Evolutionary conservation across 2,329 filamentous ascomycete genomes (phyloP).

Genomic region (Fusarium foetens): DNA sequence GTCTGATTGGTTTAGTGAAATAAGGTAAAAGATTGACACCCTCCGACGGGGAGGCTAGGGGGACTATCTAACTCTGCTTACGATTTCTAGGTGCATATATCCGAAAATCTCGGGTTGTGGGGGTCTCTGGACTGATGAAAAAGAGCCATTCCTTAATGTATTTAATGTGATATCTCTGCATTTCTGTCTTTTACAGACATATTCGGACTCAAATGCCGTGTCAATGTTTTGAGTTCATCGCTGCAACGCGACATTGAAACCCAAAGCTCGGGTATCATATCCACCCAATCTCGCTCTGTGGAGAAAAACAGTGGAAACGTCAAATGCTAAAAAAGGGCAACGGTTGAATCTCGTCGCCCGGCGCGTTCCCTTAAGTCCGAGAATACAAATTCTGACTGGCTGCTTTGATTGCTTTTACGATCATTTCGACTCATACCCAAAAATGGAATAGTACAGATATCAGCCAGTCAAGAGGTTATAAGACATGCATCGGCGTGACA

Average conservation of each 20-base stretch:
- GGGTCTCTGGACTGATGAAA: background rate
- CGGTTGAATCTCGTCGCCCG: background rate
- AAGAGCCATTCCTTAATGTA: background rate
- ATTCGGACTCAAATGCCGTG: background rate
- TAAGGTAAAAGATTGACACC: constrained; percentile 16
- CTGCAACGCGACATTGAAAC: constrained; percentile 10
- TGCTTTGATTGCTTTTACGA: background rate
- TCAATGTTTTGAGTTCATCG: background rate
- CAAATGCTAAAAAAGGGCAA: constrained; percentile 2
- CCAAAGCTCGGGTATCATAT: constrained; percentile 18
- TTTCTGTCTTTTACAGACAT: background rate
- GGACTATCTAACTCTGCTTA: background rate
- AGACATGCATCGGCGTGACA: constrained; percentile 13
- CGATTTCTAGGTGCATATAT: background rate
- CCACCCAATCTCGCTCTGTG: constrained; percentile 27
- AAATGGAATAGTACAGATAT: background rate
- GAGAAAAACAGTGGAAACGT: constrained; percentile 3
- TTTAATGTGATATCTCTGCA: too few species aligned
- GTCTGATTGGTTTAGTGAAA: constrained; percentile 11
- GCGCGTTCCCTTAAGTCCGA: constrained; percentile 2
- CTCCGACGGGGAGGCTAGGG: background rate
- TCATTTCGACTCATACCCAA: constrained; percentile 18
- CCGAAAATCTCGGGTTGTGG: background rate
- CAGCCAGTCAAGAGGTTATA: background rate
- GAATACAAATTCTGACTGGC: background rate